Percentiles rank a stretch among this genome's conserved stretches.
Evolutionary conservation across 2,329 filamentous ascomycete genomes (phyloP).

Genomic region (Thelonectria rubi): DNA sequence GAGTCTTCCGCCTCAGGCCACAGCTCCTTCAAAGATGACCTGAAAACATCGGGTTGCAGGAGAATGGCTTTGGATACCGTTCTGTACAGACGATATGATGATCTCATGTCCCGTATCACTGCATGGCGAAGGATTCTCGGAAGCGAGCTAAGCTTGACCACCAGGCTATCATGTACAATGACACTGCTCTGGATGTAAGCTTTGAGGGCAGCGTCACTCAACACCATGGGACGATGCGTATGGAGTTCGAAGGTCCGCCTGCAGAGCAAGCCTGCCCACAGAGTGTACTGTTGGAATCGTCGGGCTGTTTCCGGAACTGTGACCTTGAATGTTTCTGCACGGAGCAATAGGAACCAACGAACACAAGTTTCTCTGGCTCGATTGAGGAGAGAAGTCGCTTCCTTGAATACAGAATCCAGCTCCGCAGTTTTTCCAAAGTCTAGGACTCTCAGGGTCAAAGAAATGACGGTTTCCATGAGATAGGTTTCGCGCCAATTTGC

Average conservation of each 20-base stretch:
- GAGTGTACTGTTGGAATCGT: slow-evolving; percentile 52
- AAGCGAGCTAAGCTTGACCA: slow-evolving; percentile 35
- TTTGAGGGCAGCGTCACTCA: slow-evolving; percentile 28
- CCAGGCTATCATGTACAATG: slow-evolving; percentile 38
- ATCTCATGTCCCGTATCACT: slow-evolving; percentile 35
- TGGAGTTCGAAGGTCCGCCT: slow-evolving; percentile 47
- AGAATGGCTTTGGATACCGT: slow-evolving; percentile 27
- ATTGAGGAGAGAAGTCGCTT: slow-evolving; percentile 20
- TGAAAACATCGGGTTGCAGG: slow-evolving; percentile 23
- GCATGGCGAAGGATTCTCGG: slow-evolving; percentile 30
- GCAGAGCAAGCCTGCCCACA: slow-evolving; percentile 67
- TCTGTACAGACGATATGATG: slow-evolving; percentile 29
- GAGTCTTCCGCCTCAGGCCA: slow-evolving; percentile 34
- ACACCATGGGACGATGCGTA: not conserved
- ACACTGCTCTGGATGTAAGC: slow-evolving; percentile 38
- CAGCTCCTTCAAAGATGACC: slow-evolving; percentile 32
- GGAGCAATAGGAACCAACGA: slow-evolving; percentile 60
- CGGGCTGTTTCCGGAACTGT: slow-evolving; percentile 50
- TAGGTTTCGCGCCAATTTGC: slow-evolving; percentile 68
- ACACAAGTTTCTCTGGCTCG: slow-evolving; percentile 49
- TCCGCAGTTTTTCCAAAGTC: slow-evolving; percentile 24
- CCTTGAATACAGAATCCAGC: not conserved
- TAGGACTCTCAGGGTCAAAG: slow-evolving; percentile 55
- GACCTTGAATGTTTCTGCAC: slow-evolving; percentile 53
- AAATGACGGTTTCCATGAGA: slow-evolving; percentile 67